Evolutionary conservation across 306 rosid genomes (phyloP), one percentile per base, ranked within the genome.

Genomic region (Adenanthera pavonina): DNA sequence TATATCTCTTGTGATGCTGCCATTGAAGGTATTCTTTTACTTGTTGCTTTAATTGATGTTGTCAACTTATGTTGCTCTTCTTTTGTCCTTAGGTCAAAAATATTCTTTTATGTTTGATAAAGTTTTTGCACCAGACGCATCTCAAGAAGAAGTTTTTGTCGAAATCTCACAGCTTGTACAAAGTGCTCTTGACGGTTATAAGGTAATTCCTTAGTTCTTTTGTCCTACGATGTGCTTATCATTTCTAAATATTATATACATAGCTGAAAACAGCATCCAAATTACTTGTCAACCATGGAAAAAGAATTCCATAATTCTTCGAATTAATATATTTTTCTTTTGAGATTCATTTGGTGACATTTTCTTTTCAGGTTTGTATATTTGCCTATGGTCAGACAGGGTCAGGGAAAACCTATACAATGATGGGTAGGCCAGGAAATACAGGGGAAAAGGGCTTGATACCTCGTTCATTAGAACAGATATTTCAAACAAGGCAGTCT

Each of bases 331-430:
- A 47, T 48, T 35, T 30, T 30, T 13, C 12, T 30, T 49, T 25
- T 33, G 46, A 14, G 19, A 34, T 48, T 48, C 44, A 20, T 13
- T 71, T 47, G 74, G 44, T 69, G 34, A 68, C 47, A 52, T 79
- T 81, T 89, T 72, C 82, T 86, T 62, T 74, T 81, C 85, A 95
- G 99, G 99, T 95, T 80, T 93, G 99, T 84, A 93, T 95, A 78
- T 95, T 95, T 52, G 99, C 99, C 20, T 95, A 95, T 70, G 99
- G 99, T 82, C 99, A 95, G 81, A 95, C 99, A 12, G 98, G 99
- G 68, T 95, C 99, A 1, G 99, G 99, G n/a, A 95, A 95, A 88
- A 95, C 99, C 34, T 92, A 93, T 78, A 95, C 99, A 15, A 95
- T 95, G 99, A 95, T 95, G 99, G 99, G 99, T 53, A 86, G 89